phyloP scores from a whole-genome alignment of 139 green algal genomes.

The Astrephomene gubernaculifera region DNA sequence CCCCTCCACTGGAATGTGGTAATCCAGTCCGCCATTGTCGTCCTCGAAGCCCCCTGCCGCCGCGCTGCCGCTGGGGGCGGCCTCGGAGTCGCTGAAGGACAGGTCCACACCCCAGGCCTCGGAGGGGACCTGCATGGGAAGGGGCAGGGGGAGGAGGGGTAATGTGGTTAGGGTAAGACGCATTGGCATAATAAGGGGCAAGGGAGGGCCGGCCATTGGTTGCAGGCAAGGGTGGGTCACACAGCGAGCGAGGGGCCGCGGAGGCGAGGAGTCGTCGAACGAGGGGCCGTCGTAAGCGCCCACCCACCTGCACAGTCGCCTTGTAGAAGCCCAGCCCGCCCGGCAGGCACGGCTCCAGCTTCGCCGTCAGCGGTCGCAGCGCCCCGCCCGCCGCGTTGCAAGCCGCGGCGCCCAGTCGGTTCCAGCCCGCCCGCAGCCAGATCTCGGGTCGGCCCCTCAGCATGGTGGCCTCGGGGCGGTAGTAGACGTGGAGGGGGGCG shows the following conservation, averaged over 20 bases:
- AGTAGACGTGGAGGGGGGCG: conserved; percentile 49
- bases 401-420: conserved; percentile 65
- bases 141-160: too few relatives aligned
- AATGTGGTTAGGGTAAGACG: too few relatives aligned
- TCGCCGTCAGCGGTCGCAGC: conserved; percentile 1
- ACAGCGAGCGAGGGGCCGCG: too few relatives aligned
- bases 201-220: too few relatives aligned
- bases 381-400: conserved; percentile 7
- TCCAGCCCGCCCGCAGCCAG: conserved; percentile 86
- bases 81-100: conserved; percentile 84
- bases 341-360: conserved; percentile 28
- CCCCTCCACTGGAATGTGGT: conserved; percentile 89
- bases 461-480: conserved; percentile 40
- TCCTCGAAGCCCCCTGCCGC: conserved; percentile 90
- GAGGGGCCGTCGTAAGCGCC: too few relatives aligned
- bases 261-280: too few relatives aligned
- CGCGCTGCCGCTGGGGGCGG: too few relatives aligned
- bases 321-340: conserved; percentile 71
- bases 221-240: too few relatives aligned
- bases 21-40: conserved; percentile 94
- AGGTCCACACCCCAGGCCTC: conserved; percentile 92
- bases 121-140: conserved; percentile 78
- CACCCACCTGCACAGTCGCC: conserved; percentile 62
- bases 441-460: conserved; percentile 72
- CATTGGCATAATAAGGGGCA: too few relatives aligned